Evolutionary conservation across 176 grass and related monocot species (phyloP), one percentile per base, ranked within the genome.

Genomic region (Musa schizocarpa): DNA sequence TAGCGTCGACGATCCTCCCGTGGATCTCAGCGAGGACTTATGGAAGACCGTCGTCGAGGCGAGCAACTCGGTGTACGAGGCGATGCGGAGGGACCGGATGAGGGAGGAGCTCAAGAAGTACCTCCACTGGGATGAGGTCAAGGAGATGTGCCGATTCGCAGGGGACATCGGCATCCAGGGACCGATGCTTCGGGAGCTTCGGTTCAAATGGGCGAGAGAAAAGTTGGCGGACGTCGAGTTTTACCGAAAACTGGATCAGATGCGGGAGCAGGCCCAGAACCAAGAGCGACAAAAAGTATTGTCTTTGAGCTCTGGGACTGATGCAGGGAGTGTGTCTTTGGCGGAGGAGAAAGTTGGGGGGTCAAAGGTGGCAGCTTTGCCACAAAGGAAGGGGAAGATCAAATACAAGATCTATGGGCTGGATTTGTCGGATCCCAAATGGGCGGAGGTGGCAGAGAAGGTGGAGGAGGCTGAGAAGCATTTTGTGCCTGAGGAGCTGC

Each of bases 181-280:
- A 9, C 59, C 88, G 52, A 84, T 91, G 78, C 94, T 98, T 49
- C 83, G 94, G 29, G 94, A 98, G 82, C 82, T 98, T 53, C 94
- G 90, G 17, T 98, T 98, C 82, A 98, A 98, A 76, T 98, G 94
- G 94, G 90, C 94, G 9, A 84, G 90, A 57, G 90, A 93, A 26
- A 98, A 98, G 80, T 82, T 87, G 5, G 90, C 93, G 16, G 94
- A 98, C 83, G 88, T 90, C 63, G 82, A 93, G 58, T 98, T 91
- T 84, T 98, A 93, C 77, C 73, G 80, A 13, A 56, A 79, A 57
- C 84, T 98, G 27, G 90, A 91, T 71, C 72, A 22, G 19, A 98
- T 83, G 82, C 80, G 20, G 21, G 78, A 82, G 13, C 56, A 87
- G 51, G 94, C 81, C 21, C 72, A 82, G 64, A n/a, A 65, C 6